Percentiles rank a stretch among this genome's conserved stretches.
phyloP scores from a whole-genome alignment of 345 rosid species.

The Rhodamnia argentea region DNA sequence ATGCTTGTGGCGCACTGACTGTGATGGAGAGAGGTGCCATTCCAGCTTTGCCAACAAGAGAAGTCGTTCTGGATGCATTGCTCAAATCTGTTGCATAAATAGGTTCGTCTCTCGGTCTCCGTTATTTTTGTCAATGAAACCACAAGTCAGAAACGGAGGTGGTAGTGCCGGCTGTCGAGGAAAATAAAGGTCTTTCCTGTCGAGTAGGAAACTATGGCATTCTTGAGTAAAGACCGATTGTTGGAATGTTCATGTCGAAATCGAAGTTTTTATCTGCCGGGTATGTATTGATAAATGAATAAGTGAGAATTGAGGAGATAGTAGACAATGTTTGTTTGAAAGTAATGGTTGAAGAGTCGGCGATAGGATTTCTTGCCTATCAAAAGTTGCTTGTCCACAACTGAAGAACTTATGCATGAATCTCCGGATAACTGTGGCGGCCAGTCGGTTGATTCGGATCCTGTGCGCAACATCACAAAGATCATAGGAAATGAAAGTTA shows the following conservation, averaged over 20 bases:
- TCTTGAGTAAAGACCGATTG: background rate
- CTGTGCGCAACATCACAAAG: background rate
- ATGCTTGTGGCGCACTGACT: slow-evolving; percentile 89
- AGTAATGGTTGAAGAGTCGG: background rate
- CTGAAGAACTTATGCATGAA: background rate
- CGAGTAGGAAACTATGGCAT: background rate
- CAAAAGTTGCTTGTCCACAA: background rate
- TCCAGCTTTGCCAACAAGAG: slow-evolving; percentile 79
- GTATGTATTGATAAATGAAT: background rate
- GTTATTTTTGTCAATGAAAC: background rate
- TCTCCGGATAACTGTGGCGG: background rate
- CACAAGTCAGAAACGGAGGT: background rate
- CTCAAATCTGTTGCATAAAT: slow-evolving; percentile 25
- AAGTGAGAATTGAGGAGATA: background rate
- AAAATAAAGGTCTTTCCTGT: background rate
- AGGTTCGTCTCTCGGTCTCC: background rate
- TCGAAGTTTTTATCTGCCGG: background rate
- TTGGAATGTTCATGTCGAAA: background rate
- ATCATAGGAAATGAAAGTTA: background rate
- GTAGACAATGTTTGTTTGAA: background rate
- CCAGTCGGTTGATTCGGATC: background rate
- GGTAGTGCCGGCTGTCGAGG: background rate
- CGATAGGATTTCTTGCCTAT: background rate
- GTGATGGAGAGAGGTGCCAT: slow-evolving; percentile 90
- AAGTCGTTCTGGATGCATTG: slow-evolving; percentile 49